A percentile compares a stretch with the other conserved stretches of the same genome.
These are phyloP conservation scores for Tetrahymena malaccensis DNA, from an alignment of 73 alveolate species.

Conservation along the genomic window DNA sequence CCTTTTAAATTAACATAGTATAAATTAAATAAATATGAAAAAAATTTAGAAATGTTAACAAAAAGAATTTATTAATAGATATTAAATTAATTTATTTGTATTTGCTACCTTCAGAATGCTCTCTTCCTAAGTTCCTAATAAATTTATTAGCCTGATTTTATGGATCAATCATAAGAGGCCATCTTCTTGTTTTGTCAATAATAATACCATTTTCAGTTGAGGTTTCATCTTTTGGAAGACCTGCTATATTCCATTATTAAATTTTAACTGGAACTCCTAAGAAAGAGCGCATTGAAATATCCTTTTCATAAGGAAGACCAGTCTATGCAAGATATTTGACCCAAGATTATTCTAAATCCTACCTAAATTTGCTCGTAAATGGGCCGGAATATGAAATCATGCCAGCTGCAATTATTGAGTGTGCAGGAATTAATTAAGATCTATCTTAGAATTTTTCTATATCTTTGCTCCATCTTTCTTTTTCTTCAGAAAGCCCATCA, in stretches of 20 bases:
- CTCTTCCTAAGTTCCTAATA: slow-evolving; percentile 97
- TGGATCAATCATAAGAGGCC: slow-evolving; percentile 99
- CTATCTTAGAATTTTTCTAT: slow-evolving; percentile 82
- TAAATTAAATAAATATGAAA: not conserved
- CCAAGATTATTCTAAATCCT: slow-evolving; percentile 85
- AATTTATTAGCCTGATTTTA: slow-evolving; percentile 96
- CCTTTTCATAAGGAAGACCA: slow-evolving; percentile 76
- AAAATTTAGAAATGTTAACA: no score
- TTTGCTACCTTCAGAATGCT: slow-evolving; percentile 50
- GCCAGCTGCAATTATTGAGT: slow-evolving; percentile 95
- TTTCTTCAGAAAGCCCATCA: slow-evolving; percentile 95
- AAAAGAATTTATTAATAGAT: no score
- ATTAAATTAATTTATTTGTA: not conserved
- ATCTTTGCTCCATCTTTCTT: slow-evolving; percentile 95
- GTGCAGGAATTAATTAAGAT: slow-evolving; percentile 87
- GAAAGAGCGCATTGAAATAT: slow-evolving; percentile 92
- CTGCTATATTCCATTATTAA: slow-evolving; percentile 41
- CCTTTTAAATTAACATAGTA: not conserved
- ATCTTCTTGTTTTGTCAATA: slow-evolving; percentile 92
- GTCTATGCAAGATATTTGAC: slow-evolving; percentile 65
- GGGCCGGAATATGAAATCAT: slow-evolving; percentile 98
- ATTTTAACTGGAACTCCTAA: slow-evolving; percentile 96
- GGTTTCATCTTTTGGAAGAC: slow-evolving; percentile 91
- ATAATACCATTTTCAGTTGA: slow-evolving; percentile 97
- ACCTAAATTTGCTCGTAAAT: slow-evolving; percentile 84